phyloP scores from a whole-genome alignment of 805 yeast genomes.

The Phaffomyces thermotolerans region DNA sequence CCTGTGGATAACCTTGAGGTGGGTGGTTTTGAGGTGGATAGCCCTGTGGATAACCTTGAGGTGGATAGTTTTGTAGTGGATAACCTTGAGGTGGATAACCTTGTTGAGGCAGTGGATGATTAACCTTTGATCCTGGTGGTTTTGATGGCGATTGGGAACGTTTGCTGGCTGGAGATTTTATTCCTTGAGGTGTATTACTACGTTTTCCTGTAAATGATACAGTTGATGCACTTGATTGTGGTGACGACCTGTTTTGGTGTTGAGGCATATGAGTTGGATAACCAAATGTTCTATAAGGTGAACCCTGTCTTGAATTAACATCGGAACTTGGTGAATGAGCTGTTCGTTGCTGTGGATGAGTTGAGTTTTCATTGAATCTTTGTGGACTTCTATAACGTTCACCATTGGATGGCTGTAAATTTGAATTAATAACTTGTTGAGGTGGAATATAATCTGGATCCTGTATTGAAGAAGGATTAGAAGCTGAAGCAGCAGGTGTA shows the following conservation, averaged over 20 bases:
- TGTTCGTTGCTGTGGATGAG: background rate
- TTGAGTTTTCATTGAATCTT: background rate
- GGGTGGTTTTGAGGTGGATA: constrained; percentile 2
- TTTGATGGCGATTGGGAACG: constrained; percentile 3
- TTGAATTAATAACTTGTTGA: too few relatives aligned
- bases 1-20: constrained; percentile 16
- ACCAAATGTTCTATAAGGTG: constrained; percentile 10
- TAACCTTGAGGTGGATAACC: constrained; percentile 13
- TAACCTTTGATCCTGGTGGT: background rate
- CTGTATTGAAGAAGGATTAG: too few relatives aligned
- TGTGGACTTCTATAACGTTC: background rate
- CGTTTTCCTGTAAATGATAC: constrained; percentile 8
- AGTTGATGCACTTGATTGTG: background rate
- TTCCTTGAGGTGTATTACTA: constrained; percentile 5
- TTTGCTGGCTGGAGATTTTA: constrained; percentile 10
- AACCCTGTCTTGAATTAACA: constrained; percentile 9
- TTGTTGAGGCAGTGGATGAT: constrained; percentile 11
- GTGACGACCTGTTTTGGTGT: background rate
- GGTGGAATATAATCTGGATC: too few relatives aligned
- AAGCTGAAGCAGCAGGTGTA: too few relatives aligned
- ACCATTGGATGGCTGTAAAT: background rate
- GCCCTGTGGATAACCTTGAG: constrained; percentile 8
- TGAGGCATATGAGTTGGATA: constrained; percentile 1
- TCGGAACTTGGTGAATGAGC: background rate
- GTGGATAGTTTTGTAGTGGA: constrained; percentile 5